Evolutionary conservation across 345 rosid genomes (phyloP), one percentile per base, ranked within the genome.

Genomic region (Ceriops tagal): DNA sequence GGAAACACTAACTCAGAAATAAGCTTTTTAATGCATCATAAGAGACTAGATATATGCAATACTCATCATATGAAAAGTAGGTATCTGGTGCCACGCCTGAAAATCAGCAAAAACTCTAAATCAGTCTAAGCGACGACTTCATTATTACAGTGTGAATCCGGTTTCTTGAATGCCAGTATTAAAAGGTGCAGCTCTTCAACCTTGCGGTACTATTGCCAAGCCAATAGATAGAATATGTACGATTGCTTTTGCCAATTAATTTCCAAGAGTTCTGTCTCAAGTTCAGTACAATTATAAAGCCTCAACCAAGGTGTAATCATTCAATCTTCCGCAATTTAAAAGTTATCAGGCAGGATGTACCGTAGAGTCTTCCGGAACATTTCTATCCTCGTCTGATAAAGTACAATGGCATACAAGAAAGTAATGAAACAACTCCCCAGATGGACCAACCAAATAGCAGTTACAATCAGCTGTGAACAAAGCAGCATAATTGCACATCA

Each of bases 371-470:
- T 78, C 85, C 32, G 24, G 73, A 70, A 77, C 83, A 78, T 63
- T 61, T 73, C 72, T 73, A 69, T 83, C 85, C 34, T 62, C 70
- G 76, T 93, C 91, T 77, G 87, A 79, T 79, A 88, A 60, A 75
- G 92, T 86, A 88, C 89, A 82, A 78, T 88, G 91, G 47, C 87
- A 85, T 67, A 91, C 91, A 68, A 93, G 95, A 81, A 89, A 93
- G 75, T 91, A 91, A 67, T 91, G 86, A 80, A 91, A 93, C 76
- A 87, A 69, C 75, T 89, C 97, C 71, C 88, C 98, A 56, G 92
- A 83, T 66, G 96, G 88, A 71, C 97, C 98, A 58, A 85, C 86
- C 81, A 93, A 86, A 80, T 89, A 93, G 82, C 98, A 93, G 72
- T 93, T 71, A 89, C 92, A 66, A 93, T 91, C 78, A 93, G 80